A percentile compares a stretch with the other conserved stretches of the same genome.
Evolutionary conservation across 2,329 filamentous ascomycete species (phyloP).

Genomic region (Plenodomus tracheiphilus): DNA sequence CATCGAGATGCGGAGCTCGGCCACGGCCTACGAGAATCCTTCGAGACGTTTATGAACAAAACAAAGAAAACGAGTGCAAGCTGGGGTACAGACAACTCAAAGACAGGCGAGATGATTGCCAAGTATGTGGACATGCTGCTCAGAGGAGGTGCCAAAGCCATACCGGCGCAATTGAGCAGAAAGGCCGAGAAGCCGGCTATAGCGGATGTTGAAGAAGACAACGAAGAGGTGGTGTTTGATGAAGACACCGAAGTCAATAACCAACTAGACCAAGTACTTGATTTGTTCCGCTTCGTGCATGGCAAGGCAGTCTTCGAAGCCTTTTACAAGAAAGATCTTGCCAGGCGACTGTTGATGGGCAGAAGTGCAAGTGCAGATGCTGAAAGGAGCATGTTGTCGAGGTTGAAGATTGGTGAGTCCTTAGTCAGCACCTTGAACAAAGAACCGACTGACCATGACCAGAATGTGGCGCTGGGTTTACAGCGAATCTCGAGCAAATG

Average conservation of each 20-base stretch:
- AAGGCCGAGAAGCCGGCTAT: slow-evolving; percentile 58
- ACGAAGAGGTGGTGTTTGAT: slow-evolving; percentile 69
- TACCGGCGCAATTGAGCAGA: slow-evolving; percentile 70
- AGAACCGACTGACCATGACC: background rate
- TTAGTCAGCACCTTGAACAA: background rate
- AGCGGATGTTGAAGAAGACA: slow-evolving; percentile 63
- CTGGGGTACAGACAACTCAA: slow-evolving; percentile 83
- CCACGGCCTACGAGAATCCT: slow-evolving; percentile 80
- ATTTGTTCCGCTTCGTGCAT: slow-evolving; percentile 94
- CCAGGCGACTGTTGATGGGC: slow-evolving; percentile 84
- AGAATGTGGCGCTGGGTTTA: slow-evolving; percentile 93
- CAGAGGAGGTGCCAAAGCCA: slow-evolving; percentile 81
- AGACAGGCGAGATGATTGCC: slow-evolving; percentile 97
- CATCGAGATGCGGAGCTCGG: slow-evolving; percentile 74
- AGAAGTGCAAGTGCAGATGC: slow-evolving; percentile 93
- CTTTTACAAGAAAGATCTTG: slow-evolving; percentile 98
- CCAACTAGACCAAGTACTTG: slow-evolving; percentile 88
- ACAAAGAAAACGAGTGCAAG: slow-evolving; percentile 69
- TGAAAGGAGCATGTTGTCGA: slow-evolving; percentile 91
- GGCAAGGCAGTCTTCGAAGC: slow-evolving; percentile 98
- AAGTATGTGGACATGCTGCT: slow-evolving; percentile 93
- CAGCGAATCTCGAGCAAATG: slow-evolving; percentile 97
- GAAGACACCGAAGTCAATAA: slow-evolving; percentile 91
- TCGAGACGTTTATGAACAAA: slow-evolving; percentile 91
- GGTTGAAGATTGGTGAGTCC: slow-evolving; percentile 70